Evolutionary conservation across 371 early-diverging fungal species (phyloP).

Genomic region (Smittium mucronatum): DNA sequence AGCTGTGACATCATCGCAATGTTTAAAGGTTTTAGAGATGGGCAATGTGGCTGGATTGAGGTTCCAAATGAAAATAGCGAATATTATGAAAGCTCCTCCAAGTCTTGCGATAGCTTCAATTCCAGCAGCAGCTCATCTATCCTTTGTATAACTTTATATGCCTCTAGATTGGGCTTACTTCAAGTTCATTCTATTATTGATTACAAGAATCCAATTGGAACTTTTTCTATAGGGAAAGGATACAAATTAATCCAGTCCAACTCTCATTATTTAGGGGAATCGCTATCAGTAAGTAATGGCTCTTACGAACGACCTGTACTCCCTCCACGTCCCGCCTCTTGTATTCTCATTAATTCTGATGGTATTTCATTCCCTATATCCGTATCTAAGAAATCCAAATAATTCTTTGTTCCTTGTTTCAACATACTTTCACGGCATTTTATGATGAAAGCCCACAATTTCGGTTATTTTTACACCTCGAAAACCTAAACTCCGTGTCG

Average conservation of each 20-base stretch:
- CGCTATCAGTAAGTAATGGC: conserved; percentile 5
- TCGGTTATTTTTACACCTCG: no score
- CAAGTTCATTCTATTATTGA: conserved; percentile 8
- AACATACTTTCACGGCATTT: no score
- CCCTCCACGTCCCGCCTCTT: conserved; percentile 3
- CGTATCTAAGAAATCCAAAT: no score
- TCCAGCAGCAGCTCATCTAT: neutral
- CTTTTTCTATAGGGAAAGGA: conserved; percentile 8
- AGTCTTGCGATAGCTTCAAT: neutral
- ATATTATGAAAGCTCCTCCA: neutral
- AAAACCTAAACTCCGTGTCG: no score
- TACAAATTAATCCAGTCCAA: conserved; percentile 7
- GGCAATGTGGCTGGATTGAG: conserved; percentile 36
- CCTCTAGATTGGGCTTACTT: conserved; percentile 5
- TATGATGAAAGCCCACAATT: no score
- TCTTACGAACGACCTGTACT: neutral
- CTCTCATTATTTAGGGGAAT: conserved; percentile 8
- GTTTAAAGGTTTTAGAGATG: conserved; percentile 33
- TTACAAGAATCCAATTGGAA: neutral
- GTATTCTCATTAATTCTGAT: neutral
- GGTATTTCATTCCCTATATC: neutral
- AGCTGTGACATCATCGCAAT: conserved; percentile 26
- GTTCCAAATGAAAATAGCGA: neutral
- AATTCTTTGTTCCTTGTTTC: no score
- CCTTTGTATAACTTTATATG: conserved; percentile 10